These are phyloP conservation scores for Apiospora rasikravindrae DNA, from an alignment of 2,329 filamentous ascomycete species.

Conservation along the genomic window DNA sequence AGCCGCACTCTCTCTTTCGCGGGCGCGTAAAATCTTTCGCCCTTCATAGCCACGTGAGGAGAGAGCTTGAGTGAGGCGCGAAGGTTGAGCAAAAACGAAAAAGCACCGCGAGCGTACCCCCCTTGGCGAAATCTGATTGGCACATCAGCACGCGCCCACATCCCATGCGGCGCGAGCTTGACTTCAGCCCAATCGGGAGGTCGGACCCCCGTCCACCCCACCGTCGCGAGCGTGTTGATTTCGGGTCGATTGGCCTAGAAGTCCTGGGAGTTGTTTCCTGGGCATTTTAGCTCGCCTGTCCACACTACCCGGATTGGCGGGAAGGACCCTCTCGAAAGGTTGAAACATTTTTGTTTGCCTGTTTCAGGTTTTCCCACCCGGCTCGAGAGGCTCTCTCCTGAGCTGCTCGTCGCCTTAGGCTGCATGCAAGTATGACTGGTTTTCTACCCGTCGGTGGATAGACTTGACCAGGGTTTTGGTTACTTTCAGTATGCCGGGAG, in stretches of 20 bases:
- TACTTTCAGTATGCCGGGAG: neutral
- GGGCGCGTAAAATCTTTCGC: conserved; percentile 11
- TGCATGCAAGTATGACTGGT: conserved; percentile 17
- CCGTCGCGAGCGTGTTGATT: conserved; percentile 23
- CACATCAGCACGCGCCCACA: conserved; percentile 21
- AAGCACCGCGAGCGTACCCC: neutral
- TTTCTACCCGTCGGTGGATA: conserved; percentile 9
- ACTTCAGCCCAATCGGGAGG: conserved; percentile 23
- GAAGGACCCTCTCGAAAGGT: neutral
- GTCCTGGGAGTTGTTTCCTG: neutral
- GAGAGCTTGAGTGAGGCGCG: neutral
- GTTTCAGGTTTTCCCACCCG: conserved; percentile 17
- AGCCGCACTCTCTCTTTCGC: conserved; percentile 7
- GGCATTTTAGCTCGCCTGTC: neutral
- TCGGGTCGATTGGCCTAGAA: conserved; percentile 26
- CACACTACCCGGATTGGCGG: conserved; percentile 2
- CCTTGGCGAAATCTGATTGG: conserved; percentile 19
- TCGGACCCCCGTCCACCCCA: conserved; percentile 3
- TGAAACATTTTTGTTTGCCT: conserved; percentile 14
- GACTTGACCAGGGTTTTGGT: neutral
- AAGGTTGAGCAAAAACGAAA: neutral
- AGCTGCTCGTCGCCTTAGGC: conserved; percentile 1
- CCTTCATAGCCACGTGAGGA: conserved; percentile 5
- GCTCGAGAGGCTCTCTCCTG: conserved; percentile 5
- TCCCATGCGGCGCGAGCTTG: conserved; percentile 20